Base-by-base conservation (phyloP, 148 eudicot species). In the Tetragonia tetragonoides region DNA sequence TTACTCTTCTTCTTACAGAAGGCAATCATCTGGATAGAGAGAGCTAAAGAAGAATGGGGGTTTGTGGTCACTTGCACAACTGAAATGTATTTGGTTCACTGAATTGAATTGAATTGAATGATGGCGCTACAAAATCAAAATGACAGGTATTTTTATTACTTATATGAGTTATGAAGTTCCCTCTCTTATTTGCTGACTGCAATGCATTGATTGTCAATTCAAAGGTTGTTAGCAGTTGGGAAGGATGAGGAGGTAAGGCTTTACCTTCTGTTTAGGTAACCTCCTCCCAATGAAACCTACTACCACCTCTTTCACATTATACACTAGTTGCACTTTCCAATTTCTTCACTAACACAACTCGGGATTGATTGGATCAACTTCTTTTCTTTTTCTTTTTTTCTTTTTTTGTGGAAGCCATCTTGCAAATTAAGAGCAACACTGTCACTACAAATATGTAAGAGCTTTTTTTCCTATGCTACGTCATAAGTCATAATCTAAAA, bases 141-240 rank as follows among this genome's bases (percentile, higher is more conserved):
- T 77, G 79, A 39, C 42, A 77, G 60, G 60, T 10, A 2, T 9
- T 77, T 59, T 57, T 12, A 20, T 37, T 79, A 54, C 63, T 40
- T 60, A 70, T 37, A 37, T 39, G 38, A 10, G 41, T 44, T 68
- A 1, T 41, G 46, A 42, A 47, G 6, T 12, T 3, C 7, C 21
- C 40, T 24, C 56, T 23, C 49, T 40, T 67, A 47, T 6, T 2
- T 72, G 76, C 81, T 78, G 56, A 72, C 70, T 64, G 51, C 65
- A 23, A n/a, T 70, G 47, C 78, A 80, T 53, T 79, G 5, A 65
- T 41, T 80, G 61, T 80, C 75, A 80, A 75, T 75, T 39, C 63
- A 59, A 44, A 38, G 63, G 78, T 51, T 41, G 83, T 80, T 80
- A 75, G 78, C 11, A 47, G 83, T 80, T 80, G 79, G 74, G 11